Evolutionary conservation across 2,329 filamentous ascomycete species (phyloP), one percentile per base, ranked within the genome.

Genomic region (Ophiosphaerella korrae): DNA sequence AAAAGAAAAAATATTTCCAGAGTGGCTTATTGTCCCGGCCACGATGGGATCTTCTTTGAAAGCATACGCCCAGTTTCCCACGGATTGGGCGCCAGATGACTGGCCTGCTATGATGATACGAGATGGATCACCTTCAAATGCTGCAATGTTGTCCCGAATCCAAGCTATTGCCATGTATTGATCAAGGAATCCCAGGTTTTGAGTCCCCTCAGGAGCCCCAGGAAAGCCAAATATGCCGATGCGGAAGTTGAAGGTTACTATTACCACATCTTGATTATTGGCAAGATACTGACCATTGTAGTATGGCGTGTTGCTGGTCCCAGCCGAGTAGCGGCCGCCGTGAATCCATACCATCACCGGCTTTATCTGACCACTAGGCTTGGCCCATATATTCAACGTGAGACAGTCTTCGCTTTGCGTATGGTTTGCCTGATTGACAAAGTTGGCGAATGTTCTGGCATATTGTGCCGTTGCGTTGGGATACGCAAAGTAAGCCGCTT

Each of bases 1-100:
- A 24, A 54, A 47, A n/a, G 34, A 32, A 16, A 44, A 44, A 16
- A 42, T 42, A n/a, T 41, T 51, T 21, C 52, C 52, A 16, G 52
- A 29, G 26, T 29, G 26, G 26, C 26, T 29, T 11, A 41, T 41
- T 31, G 23, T 23, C 21, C 38, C 38, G 9, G 11, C 29, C 9
- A 41, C 38, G 9, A 41, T 41, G 12, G 38, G 38, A 9, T 41
- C 38, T 29, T 41, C 3, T 14, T n/a, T n/a, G n/a, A 26, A 26
- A n/a, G 38, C 38, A 31, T 41, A 41, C 21, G 29, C 29, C 21
- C 29, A 41, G 7, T 23, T n/a, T 3, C 38, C 38, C 11, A 41
- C 38, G 13, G 29, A 2, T 13, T 24, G 21, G 5, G 38, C 38
- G 23, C 38, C 38, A 12, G 38, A 23, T 11, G 38, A 41, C 29